phyloP scores from a whole-genome alignment of 306 rosid species.

The Pterocarpus macrocarpus region DNA sequence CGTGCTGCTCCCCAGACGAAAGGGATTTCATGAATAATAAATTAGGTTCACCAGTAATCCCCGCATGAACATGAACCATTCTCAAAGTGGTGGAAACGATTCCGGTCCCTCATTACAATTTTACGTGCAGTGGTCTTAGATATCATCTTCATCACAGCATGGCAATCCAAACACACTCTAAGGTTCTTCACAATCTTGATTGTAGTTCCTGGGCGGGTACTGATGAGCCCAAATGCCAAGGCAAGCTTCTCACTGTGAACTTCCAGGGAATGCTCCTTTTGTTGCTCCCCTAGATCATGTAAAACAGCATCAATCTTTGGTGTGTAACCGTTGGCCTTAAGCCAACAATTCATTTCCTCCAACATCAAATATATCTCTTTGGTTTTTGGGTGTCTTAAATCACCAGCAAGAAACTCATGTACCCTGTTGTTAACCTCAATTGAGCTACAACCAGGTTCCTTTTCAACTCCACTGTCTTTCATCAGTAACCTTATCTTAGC shows the following conservation, averaged over 20 bases:
- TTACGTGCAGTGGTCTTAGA: conserved; percentile 69
- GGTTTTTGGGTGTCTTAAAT: conserved; percentile 69
- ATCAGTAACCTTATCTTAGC: conserved; percentile 76
- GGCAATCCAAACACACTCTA: conserved; percentile 83
- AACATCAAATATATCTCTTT: conserved; percentile 69
- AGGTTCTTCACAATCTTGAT: conserved; percentile 84
- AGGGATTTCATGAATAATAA: neutral
- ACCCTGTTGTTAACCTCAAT: conserved; percentile 74
- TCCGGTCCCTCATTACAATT: conserved; percentile 82
- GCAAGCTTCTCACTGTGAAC: conserved; percentile 93
- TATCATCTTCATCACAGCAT: conserved; percentile 74
- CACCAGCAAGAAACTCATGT: conserved; percentile 88
- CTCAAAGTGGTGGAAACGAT: conserved; percentile 81
- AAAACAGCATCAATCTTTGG: conserved; percentile 72
- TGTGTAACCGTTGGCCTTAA: conserved; percentile 63
- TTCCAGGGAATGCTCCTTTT: conserved; percentile 73
- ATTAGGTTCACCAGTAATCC: conserved; percentile 71
- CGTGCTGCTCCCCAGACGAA: neutral
- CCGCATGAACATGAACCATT: conserved; percentile 80
- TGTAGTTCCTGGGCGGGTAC: conserved; percentile 67
- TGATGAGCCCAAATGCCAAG: conserved; percentile 82
- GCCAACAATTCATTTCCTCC: conserved; percentile 74
- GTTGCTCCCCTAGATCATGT: conserved; percentile 74
- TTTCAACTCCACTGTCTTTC: conserved; percentile 75
- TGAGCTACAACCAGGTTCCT: conserved; percentile 90